These are phyloP conservation scores for Astrocystis sublimbata DNA, from an alignment of 495 filamentous ascomycete genomes.

Conservation along the genomic window DNA sequence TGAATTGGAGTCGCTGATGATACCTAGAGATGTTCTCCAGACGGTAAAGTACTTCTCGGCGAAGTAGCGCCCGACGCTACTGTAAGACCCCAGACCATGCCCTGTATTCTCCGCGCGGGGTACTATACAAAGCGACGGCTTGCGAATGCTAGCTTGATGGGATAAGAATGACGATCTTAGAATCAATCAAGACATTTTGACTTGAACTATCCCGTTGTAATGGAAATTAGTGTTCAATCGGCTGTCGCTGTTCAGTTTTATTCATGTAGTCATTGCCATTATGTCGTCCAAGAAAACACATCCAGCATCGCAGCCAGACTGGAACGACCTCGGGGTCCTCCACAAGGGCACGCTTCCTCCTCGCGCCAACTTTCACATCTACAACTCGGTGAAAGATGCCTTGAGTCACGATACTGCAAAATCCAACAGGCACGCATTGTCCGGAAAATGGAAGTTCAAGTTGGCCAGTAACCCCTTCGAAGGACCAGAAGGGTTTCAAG, in stretches of 20 bases:
- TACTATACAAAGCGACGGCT: no score
- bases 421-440: conserved; percentile 43
- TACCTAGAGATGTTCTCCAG: no score
- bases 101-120: no score
- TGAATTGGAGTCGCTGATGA: no score
- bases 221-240: no score
- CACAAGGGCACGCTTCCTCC: conserved; percentile 53
- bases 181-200: no score
- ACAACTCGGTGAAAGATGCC: conserved; percentile 30
- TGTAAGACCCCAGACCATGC: no score
- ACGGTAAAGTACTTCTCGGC: no score
- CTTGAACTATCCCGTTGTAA: no score
- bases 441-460: conserved; percentile 62
- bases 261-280: neutral
- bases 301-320: conserved; percentile 40
- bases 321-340: conserved; percentile 49
- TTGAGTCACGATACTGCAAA: conserved; percentile 29
- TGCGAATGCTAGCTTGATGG: no score
- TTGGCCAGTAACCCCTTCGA: conserved; percentile 51
- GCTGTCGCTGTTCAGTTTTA: neutral
- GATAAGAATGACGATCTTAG: no score
- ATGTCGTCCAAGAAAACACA: conserved; percentile 21
- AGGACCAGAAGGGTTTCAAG: conserved; percentile 40
- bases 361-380: conserved; percentile 52
- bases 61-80: no score